Evolutionary conservation across 2,329 filamentous ascomycete genomes (phyloP), one percentile per base, ranked within the genome.

Genomic region (Triangularia verruculosa): DNA sequence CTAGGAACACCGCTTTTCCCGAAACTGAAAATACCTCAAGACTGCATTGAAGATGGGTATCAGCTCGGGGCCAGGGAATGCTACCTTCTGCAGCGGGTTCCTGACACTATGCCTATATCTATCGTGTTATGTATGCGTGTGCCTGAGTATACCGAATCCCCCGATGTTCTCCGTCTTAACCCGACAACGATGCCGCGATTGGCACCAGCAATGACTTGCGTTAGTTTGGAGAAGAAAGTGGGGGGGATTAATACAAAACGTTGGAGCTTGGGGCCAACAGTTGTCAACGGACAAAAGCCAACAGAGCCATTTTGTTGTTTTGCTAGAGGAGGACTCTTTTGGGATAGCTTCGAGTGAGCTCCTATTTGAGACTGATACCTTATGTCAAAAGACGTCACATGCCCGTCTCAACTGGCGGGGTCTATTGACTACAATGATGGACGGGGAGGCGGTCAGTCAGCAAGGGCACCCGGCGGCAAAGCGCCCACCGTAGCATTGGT

Each of bases 201-300:
- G 51, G 51, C n/a, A 54, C 51, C 20, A 54, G 12, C 15, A 17
- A 54, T 54, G 51, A 54, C 51, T 25, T 54, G 51, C 51, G 22
- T 54, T 54, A 24, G 24, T 28, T 24, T 28, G n/a, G 51, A 54
- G 51, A 54, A 24, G 51, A 25, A 54, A 25, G 51, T 54, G 51
- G 51, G 51, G 51, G 51, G 25, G 2, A 2, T 47, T 3, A n/a
- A n/a, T 5, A 17, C 34, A 53, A 53, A 54, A 28, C 51, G 51
- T 25, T 54, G 51, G 6, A n/a, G n/a, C 39, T 22, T 47, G 39
- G 39, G 25, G 3, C 15, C 12, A 54, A 54, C 57, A 57, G 62
- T 55, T 63, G 61, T 51, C 57, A 22, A 58, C 57, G 62, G 51
- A 24, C 20, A 4, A 17, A 17, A 6, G n/a, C 39, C n/a, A 47